A percentile compares a stretch with the other conserved stretches of the same genome.
Conservation (phyloP, 805 yeast genomes). For the Teunomyces tritomae region DNA sequence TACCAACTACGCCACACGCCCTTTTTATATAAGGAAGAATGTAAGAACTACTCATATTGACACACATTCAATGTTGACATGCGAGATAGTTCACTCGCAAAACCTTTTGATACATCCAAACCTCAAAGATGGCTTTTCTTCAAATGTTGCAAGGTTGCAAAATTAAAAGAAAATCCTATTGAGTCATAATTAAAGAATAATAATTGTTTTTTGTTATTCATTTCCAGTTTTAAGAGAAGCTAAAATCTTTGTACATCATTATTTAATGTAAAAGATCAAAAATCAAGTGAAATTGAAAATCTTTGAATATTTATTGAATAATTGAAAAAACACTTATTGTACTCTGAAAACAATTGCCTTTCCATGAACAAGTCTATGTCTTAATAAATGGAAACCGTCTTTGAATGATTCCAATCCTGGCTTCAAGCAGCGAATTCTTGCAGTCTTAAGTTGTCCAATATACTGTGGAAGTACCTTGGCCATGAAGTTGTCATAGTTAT, state of each 20-base stretch:
- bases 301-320: not conserved
- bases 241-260: too few species aligned
- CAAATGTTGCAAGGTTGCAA: not conserved
- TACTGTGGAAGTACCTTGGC: conserved; percentile 4
- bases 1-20: conserved; percentile 82
- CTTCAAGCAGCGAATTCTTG: conserved; percentile 7
- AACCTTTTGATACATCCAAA: not conserved
- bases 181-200: too few species aligned
- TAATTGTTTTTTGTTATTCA: too few species aligned
- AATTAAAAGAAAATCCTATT: not conserved
- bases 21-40: conserved; percentile 14
- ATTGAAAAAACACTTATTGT: not conserved
- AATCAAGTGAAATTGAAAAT: conserved; percentile 10
- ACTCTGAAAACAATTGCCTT: conserved; percentile 42
- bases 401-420: conserved; percentile 16
- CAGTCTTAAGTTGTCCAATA: conserved; percentile 5
- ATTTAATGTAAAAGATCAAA: conserved; percentile 25
- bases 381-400: conserved; percentile 37
- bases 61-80: too few species aligned
- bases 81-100: too few species aligned
- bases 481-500: conserved; percentile 10
- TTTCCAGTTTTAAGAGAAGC: too few species aligned
- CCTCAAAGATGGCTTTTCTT: not conserved
- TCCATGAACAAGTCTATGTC: conserved; percentile 38
- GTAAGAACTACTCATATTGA: conserved; percentile 48